A percentile compares a stretch with the other conserved stretches of the same genome.
phyloP scores from a whole-genome alignment of 2,329 filamentous ascomycete species.

The Pyricularia sp. region DNA sequence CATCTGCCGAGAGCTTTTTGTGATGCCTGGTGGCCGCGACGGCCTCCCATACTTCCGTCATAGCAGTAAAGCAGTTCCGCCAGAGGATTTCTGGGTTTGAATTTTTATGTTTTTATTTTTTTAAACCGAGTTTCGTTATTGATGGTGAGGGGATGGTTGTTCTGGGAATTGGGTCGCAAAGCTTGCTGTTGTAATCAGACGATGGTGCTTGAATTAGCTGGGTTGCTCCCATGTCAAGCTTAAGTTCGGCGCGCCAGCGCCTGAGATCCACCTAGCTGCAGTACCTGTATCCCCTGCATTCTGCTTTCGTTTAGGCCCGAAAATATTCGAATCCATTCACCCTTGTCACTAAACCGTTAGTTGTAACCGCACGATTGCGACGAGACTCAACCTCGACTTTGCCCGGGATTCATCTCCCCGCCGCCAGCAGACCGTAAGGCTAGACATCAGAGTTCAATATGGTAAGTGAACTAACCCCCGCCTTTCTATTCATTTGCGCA shows the following conservation, averaged over 20 bases:
- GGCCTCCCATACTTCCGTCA: slow-evolving; percentile 13
- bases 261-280: not conserved
- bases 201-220: not conserved
- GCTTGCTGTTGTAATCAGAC: not conserved
- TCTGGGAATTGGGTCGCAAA: not conserved
- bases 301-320: not conserved
- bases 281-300: not conserved
- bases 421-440: not conserved
- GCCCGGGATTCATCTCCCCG: not conserved
- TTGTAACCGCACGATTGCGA: not conserved
- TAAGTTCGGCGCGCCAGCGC: not conserved
- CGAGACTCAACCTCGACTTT: not conserved
- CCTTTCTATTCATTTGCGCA: not conserved
- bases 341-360: not conserved
- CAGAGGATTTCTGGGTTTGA: no score
- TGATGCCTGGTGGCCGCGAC: slow-evolving; percentile 9
- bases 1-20: slow-evolving; percentile 21
- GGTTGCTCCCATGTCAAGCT: not conserved
- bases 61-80: not conserved
- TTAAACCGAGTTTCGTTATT: not conserved
- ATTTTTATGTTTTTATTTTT: not conserved
- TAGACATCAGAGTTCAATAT: not conserved
- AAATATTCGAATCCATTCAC: not conserved
- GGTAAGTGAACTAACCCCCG: not conserved
- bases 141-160: not conserved